These are phyloP conservation scores for Erodium trifolium DNA, from an alignment of 441 rosid genomes.

Conservation along the genomic window DNA sequence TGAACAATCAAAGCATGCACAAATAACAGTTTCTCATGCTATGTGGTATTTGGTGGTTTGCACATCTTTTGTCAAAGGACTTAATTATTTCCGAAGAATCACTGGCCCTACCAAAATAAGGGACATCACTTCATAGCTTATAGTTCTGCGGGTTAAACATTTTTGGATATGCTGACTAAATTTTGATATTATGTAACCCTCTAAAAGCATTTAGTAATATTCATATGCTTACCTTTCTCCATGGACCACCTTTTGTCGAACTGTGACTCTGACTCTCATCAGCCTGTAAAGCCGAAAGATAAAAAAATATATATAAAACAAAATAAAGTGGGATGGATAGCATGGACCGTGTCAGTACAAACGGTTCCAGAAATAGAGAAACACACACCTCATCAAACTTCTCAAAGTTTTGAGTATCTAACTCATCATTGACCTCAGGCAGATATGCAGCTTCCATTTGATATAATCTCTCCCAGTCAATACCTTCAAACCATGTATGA, in stretches of 20 bases:
- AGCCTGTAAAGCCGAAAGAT: constrained; percentile 29
- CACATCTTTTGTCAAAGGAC: not conserved
- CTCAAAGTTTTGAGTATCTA: constrained; percentile 48
- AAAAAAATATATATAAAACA: not conserved
- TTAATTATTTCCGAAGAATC: too few relatives aligned
- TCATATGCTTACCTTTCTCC: constrained; percentile 50
- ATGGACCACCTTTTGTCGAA: constrained; percentile 37
- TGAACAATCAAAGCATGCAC: too few relatives aligned
- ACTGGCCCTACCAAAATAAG: not conserved
- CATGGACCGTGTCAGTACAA: not conserved
- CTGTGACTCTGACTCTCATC: constrained; percentile 34
- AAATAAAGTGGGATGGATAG: not conserved
- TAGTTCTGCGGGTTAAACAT: not conserved
- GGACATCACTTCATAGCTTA: not conserved
- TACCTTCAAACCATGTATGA: constrained; percentile 53
- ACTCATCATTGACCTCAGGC: constrained; percentile 19
- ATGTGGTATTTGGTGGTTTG: not conserved
- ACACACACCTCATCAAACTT: constrained; percentile 53
- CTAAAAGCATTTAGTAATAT: not conserved
- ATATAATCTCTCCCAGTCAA: constrained; percentile 44
- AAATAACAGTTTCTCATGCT: not conserved
- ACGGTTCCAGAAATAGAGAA: constrained; percentile 4
- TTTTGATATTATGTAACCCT: not conserved
- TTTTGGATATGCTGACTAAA: too few relatives aligned
- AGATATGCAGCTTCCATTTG: constrained; percentile 50